Evolutionary conservation across 805 yeast genomes (phyloP), one percentile per base, ranked within the genome.

Genomic region (Brettanomyces naardenensis): DNA sequence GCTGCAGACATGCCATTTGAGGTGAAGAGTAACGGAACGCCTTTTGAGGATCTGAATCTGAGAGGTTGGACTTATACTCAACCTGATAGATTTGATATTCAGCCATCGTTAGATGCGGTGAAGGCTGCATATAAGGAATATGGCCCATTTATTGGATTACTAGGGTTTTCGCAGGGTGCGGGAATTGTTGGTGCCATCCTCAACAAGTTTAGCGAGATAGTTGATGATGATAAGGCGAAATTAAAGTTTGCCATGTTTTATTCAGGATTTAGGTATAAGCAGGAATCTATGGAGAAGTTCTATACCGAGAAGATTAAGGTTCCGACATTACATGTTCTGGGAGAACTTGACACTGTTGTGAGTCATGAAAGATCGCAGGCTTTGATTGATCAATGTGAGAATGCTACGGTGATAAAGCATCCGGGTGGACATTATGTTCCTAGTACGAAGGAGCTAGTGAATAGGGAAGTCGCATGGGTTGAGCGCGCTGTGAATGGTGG

Each of bases 361-460:
- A 76, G 82, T 6, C 78, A 77, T 20, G 81, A 74, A 19, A 69
- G 95, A 50, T 73, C 89, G 0, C 64, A 74, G 61, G 67, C 68
- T 19, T 64, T 92, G 30, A 75, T 71, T 40, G 69, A 72, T 14
- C 74, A 80, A 37, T 71, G 73, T 37, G 70, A 62, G 17, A 65
- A 59, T 21, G 63, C 83, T 5, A 66, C 60, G 5, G 42, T 59
- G 14, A 36, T 81, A 42, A 80, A 74, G 45, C 98, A 90, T 53
- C 97, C 97, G 7, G 97, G 98, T 43, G 97, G 97, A 2, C 98
- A 90, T 55, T 88, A 83, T 63, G 95, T 90, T 33, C 98, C 97
- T 21, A 87, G 86, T 60, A 80, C 88, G 35, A 84, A 83, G 58
- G 60, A 53, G 29, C 41, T 59, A 19, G 29, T 62, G 14, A 55